phyloP scores from a whole-genome alignment of 2,329 filamentous ascomycete genomes.

The Coniochaeta hoffmannii region DNA sequence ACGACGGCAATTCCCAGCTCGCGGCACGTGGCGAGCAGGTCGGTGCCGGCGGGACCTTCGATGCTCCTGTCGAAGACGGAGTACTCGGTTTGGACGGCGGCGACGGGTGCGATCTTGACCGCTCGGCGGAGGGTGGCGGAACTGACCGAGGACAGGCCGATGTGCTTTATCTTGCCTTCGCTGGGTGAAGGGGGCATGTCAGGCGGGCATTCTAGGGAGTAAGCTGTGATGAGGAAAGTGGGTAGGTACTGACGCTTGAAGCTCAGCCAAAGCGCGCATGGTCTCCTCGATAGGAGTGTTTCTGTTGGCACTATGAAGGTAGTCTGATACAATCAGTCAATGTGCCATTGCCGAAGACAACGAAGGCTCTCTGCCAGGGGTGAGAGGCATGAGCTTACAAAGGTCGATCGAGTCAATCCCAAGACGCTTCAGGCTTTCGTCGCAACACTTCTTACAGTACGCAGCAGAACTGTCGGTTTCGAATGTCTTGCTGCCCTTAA shows the following conservation, averaged over 20 bases:
- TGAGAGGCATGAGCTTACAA: constrained; percentile 9
- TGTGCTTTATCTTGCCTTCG: constrained; percentile 44
- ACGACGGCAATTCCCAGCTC: constrained; percentile 38
- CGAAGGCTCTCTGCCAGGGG: background rate
- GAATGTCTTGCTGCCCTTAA: background rate
- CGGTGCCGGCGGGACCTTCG: constrained; percentile 26
- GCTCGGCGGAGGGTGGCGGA: constrained; percentile 42
- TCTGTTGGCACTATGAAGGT: constrained; percentile 34
- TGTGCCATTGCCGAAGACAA: background rate
- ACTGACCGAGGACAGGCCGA: constrained; percentile 42
- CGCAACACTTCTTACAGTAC: constrained; percentile 30
- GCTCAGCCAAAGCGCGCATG: constrained; percentile 32
- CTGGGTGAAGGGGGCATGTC: constrained; percentile 14
- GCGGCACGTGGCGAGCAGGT: constrained; percentile 34
- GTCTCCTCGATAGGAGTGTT: constrained; percentile 39
- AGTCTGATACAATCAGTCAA: constrained; percentile 15
- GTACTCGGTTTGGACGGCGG: constrained; percentile 47
- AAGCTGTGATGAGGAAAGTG: too few species aligned
- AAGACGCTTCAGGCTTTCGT: constrained; percentile 30
- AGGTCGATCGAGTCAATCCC: constrained; percentile 37
- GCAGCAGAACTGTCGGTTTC: background rate
- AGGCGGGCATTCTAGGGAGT: constrained; percentile 6
- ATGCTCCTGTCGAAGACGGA: constrained; percentile 41
- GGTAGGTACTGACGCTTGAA: constrained; percentile 22
- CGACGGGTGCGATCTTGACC: constrained; percentile 37